These are phyloP conservation scores for Penicillium griseofulvum DNA, from an alignment of 2,329 filamentous ascomycete species.

Conservation along the genomic window DNA sequence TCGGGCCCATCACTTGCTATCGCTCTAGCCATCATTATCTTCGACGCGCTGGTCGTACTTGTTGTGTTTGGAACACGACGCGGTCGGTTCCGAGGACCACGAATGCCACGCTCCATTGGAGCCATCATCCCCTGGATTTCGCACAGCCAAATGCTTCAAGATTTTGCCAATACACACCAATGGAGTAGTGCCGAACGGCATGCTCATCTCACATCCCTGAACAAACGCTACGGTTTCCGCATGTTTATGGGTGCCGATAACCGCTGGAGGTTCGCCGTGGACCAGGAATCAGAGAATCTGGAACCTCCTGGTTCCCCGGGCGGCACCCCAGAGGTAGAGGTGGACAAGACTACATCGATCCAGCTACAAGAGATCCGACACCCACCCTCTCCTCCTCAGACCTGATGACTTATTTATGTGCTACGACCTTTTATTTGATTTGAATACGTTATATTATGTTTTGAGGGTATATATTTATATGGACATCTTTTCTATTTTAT, in stretches of 20 bases:
- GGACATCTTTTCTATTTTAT: background rate
- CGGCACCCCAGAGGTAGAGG: background rate
- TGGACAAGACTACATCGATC: slow-evolving; percentile 24
- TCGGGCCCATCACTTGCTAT: slow-evolving; percentile 30
- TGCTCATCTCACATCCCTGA: slow-evolving; percentile 23
- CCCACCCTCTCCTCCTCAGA: background rate
- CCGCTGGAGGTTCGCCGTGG: slow-evolving; percentile 34
- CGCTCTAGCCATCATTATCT: slow-evolving; percentile 29
- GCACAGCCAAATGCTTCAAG: slow-evolving; percentile 33
- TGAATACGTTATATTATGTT: background rate
- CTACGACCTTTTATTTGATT: slow-evolving; percentile 2
- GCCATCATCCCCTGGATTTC: slow-evolving; percentile 36
- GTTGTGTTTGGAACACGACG: slow-evolving; percentile 34
- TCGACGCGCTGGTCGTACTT: slow-evolving; percentile 34
- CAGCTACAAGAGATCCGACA: slow-evolving; percentile 17
- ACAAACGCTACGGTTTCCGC: slow-evolving; percentile 35
- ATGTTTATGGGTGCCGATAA: slow-evolving; percentile 30
- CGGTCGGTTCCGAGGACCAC: slow-evolving; percentile 33
- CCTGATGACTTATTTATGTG: background rate
- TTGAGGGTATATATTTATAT: background rate
- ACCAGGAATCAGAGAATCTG: slow-evolving; percentile 26
- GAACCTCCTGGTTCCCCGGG: background rate
- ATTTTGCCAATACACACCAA: slow-evolving; percentile 30
- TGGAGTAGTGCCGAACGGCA: slow-evolving; percentile 31
- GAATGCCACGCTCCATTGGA: slow-evolving; percentile 36